A percentile compares a stretch with the other conserved stretches of the same genome.
These are phyloP conservation scores for Cytospora chrysosperma DNA, from an alignment of 2,329 filamentous ascomycete species.

Conservation along the genomic window DNA sequence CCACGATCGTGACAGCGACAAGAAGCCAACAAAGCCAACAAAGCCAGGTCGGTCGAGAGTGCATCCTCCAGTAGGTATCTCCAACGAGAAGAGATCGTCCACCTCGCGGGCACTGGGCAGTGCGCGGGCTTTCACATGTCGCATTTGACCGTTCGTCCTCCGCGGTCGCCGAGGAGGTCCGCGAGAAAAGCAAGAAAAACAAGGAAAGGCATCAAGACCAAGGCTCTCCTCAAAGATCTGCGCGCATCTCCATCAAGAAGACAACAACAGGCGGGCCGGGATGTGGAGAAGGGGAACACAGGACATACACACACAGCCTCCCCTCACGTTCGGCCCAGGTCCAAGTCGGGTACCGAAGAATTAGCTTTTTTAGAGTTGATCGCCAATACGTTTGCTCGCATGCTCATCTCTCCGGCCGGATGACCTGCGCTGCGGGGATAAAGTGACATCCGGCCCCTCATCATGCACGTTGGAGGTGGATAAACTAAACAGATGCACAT, in stretches of 20 bases:
- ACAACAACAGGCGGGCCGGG: not conserved
- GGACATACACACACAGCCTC: too few species aligned
- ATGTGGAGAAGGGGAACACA: not conserved
- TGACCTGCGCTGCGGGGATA: not conserved
- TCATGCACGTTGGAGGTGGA: not conserved
- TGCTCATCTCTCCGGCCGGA: not conserved
- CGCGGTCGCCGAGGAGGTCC: not conserved
- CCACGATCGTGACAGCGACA: too few species aligned
- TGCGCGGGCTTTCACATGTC: not conserved
- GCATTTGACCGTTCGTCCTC: not conserved
- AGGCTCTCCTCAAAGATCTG: not conserved
- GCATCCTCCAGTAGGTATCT: not conserved
- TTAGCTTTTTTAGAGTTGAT: not conserved
- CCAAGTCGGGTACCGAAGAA: not conserved
- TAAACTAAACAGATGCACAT: not conserved
- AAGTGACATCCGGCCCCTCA: not conserved
- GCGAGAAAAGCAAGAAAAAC: too few species aligned
- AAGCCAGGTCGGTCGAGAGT: not conserved
- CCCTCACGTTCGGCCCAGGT: not conserved
- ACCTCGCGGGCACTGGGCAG: not conserved
- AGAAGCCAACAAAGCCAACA: not conserved
- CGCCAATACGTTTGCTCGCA: not conserved
- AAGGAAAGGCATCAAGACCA: not conserved
- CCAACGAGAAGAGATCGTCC: not conserved
- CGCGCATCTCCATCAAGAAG: not conserved